phyloP scores from a whole-genome alignment of 2,329 filamentous ascomycete genomes.

The Aureobasidium subglaciale region DNA sequence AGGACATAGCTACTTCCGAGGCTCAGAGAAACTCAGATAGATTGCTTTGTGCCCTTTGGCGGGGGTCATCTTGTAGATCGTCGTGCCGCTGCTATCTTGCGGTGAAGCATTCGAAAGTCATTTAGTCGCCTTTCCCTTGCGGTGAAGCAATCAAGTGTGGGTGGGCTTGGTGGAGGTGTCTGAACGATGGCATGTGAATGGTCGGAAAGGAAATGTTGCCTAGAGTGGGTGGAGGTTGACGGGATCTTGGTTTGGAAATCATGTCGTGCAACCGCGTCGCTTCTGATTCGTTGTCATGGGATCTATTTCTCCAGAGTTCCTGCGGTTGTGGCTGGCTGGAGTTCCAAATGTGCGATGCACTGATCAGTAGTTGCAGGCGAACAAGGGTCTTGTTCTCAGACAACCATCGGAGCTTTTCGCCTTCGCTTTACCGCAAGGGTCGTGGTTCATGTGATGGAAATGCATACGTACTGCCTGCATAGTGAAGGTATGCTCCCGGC shows the following conservation, averaged over 20 bases:
- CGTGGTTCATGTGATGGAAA: neutral
- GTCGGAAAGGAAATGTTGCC: neutral
- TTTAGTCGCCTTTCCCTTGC: neutral
- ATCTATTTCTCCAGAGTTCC: neutral
- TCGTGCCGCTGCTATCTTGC: neutral
- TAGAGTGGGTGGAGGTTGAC: neutral
- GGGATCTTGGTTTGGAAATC: neutral
- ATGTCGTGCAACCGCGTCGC: conserved; percentile 6
- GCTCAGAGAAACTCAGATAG: neutral
- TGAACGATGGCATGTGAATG: neutral
- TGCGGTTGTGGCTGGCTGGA: neutral
- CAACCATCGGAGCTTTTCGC: neutral
- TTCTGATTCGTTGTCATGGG: conserved; percentile 11
- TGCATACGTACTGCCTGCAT: neutral
- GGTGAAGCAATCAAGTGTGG: neutral
- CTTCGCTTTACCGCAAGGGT: neutral
- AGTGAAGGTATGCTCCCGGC: conserved; percentile 1
- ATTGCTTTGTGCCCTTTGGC: neutral
- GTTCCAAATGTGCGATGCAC: neutral
- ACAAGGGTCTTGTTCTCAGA: neutral
- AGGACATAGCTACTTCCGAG: neutral
- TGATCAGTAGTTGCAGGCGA: neutral
- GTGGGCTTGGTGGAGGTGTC: neutral
- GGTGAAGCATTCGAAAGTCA: neutral
- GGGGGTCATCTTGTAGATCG: neutral